Evolutionary conservation across 352 stramenopile species (phyloP), one percentile per base, ranked within the genome.

Genomic region (Vaucheria bursata): DNA sequence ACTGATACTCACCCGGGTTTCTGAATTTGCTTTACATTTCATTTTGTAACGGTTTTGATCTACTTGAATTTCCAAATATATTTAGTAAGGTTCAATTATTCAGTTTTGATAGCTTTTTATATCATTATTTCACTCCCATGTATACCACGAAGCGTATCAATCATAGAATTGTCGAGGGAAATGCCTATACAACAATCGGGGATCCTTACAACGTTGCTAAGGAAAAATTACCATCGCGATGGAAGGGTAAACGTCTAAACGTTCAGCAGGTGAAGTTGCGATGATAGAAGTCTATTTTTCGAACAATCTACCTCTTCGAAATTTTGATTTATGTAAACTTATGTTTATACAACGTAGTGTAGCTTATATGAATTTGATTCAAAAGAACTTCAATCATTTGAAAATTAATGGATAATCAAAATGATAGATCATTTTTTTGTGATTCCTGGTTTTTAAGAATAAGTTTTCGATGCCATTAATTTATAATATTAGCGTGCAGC

Each of bases 111-210:
- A n/a, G n/a, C n/a, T n/a, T n/a, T n/a, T n/a, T n/a, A n/a, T n/a
- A n/a, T n/a, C n/a, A n/a, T n/a, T n/a, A n/a, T n/a, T n/a, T n/a
- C n/a, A n/a, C n/a, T n/a, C n/a, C 32, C 39, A 81, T 83, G 78
- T 82, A 79, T 33, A 84, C 39, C 52, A 85, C 79, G 2, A 8
- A 85, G 33, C 68, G 79, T 25, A 32, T 85, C 34, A 84, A 85
- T 75, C 79, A 85, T 32, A 85, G 78, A 35, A 80, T 81, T 29
- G 78, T 83, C 38, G 78, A 81, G 12, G 80, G 78, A 50, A n/a
- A n/a, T n/a, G n/a, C n/a, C n/a, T 85, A 85, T 40, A 84, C 84
- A 39, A 78, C 40, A 39, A 74, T 84, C 38, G 77, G 77, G 0
- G 80, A 85, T 39, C 71, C 69, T 38, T 85, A 85, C 66, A 73